These are phyloP conservation scores for Linnemannia exigua DNA, from an alignment of 192 early-diverging fungal genomes.

Conservation along the genomic window DNA sequence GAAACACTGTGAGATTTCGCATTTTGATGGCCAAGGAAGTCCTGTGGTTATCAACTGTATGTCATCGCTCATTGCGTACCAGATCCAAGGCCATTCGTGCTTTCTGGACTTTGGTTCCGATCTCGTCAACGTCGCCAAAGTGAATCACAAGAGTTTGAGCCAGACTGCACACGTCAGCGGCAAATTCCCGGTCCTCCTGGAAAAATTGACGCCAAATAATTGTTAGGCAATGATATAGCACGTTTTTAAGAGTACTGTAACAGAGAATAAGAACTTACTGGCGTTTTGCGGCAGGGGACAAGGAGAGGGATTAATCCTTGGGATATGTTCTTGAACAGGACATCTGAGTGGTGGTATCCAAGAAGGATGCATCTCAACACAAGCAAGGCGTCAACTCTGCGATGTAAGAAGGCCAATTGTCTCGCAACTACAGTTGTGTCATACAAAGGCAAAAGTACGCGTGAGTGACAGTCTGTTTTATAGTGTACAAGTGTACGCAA, in stretches of 20 bases:
- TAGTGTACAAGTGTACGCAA: slow-evolving; percentile 3
- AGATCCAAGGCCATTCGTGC: slow-evolving; percentile 26
- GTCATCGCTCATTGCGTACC: slow-evolving; percentile 17
- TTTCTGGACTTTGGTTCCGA: slow-evolving; percentile 37
- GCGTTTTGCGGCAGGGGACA: slow-evolving; percentile 29
- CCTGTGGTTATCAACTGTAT: neutral
- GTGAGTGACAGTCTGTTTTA: neutral
- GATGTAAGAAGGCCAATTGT: slow-evolving; percentile 21
- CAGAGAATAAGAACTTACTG: slow-evolving; percentile 4
- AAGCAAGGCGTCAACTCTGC: slow-evolving; percentile 47
- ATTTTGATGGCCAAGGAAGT: neutral
- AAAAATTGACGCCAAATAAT: neutral
- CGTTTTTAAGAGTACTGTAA: neutral
- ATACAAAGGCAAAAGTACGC: neutral
- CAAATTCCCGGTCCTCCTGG: slow-evolving; percentile 40
- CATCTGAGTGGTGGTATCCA: slow-evolving; percentile 58
- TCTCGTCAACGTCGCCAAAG: slow-evolving; percentile 33
- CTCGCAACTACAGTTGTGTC: slow-evolving; percentile 17
- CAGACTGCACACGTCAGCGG: slow-evolving; percentile 29
- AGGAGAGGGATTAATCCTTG: slow-evolving; percentile 38
- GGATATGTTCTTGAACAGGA: slow-evolving; percentile 45
- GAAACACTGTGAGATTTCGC: neutral
- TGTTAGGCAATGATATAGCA: neutral
- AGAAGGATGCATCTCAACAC: slow-evolving; percentile 48
- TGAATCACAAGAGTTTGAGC: slow-evolving; percentile 47